These are phyloP conservation scores for Fusarium piperis DNA, from an alignment of 2,329 filamentous ascomycete species.

Conservation along the genomic window DNA sequence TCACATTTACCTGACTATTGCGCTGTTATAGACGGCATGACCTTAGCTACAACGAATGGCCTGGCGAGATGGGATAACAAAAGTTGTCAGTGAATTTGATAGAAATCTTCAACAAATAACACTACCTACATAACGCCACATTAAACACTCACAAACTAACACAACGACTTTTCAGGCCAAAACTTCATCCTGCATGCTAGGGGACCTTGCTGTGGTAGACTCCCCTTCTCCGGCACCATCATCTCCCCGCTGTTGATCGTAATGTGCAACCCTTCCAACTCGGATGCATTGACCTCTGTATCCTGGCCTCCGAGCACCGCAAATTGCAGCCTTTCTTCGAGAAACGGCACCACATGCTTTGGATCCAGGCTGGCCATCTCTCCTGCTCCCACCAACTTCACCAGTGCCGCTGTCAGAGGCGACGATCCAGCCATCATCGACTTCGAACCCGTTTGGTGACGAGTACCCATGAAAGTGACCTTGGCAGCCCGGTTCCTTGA, in stretches of 20 bases:
- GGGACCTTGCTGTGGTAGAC: background rate
- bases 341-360: conserved; percentile 51
- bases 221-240: conserved; percentile 34
- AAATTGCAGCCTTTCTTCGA: conserved; percentile 52
- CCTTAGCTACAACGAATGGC: background rate
- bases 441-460: conserved; percentile 44
- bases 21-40: background rate
- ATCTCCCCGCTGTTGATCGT: conserved; percentile 46
- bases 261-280: conserved; percentile 45
- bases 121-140: background rate
- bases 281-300: conserved; percentile 35
- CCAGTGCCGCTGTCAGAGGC: conserved; percentile 61
- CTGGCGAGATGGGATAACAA: background rate
- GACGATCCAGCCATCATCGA: conserved; percentile 59
- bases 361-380: conserved; percentile 51
- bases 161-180: background rate
- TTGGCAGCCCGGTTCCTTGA: conserved; percentile 69
- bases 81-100: background rate
- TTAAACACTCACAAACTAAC: background rate
- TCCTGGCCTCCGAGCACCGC: conserved; percentile 43
- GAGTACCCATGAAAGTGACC: conserved; percentile 64
- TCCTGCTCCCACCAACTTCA: conserved; percentile 52
- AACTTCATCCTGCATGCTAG: background rate
- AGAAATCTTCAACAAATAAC: background rate
- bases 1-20: background rate